Conservation (phyloP, 139 green algal species). For the Picochlorum sp. region DNA sequence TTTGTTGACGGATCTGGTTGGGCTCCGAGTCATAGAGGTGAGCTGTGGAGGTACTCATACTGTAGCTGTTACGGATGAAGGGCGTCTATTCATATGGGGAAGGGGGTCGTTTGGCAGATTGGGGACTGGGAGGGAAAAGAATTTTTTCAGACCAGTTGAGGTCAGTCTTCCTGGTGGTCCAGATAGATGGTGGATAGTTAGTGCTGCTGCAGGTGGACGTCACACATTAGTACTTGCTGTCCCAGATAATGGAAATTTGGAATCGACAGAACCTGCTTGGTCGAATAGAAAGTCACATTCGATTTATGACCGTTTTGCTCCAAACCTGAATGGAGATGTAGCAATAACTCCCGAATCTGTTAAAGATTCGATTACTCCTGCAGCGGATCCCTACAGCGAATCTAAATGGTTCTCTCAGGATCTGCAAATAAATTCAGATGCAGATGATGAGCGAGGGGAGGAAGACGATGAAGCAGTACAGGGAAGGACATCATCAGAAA, state of each 20-base stretch:
- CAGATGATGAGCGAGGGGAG: background rate
- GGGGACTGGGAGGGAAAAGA: constrained; percentile 29
- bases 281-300: too few relatives aligned
- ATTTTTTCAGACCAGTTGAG: constrained; percentile 50
- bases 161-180: constrained; percentile 47
- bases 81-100: constrained; percentile 29
- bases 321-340: too few relatives aligned
- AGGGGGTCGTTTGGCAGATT: constrained; percentile 14
- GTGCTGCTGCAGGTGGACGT: constrained; percentile 38
- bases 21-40: constrained; percentile 47
- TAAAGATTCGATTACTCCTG: too few relatives aligned
- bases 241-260: constrained; percentile 32
- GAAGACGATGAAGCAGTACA: background rate
- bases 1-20: constrained; percentile 36
- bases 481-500: background rate
- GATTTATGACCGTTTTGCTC: too few relatives aligned
- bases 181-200: constrained; percentile 55
- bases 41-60: constrained; percentile 66
- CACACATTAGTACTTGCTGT: constrained; percentile 62
- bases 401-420: too few relatives aligned
- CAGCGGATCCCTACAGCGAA: too few relatives aligned
- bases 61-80: constrained; percentile 43
- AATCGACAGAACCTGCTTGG: background rate
- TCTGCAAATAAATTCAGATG: background rate
- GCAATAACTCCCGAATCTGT: too few relatives aligned